Evolutionary conservation across 2,329 filamentous ascomycete genomes (phyloP).

Genomic region (Cucurbitaria berberidis): DNA sequence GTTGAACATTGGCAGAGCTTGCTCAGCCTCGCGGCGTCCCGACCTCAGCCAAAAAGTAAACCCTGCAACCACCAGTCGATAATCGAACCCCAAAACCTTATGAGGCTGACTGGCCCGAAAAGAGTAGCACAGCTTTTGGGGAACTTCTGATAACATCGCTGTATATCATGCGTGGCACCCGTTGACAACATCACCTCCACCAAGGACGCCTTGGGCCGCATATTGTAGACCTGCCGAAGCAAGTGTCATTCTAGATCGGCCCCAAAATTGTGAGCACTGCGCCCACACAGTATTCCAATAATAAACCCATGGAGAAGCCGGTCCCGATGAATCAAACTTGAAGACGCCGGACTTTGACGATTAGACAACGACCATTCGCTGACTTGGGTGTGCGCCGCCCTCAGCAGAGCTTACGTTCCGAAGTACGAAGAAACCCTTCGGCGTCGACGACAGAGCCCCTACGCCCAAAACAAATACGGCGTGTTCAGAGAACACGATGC

Average conservation of each 20-base stretch:
- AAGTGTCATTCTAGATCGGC: slow-evolving; percentile 1
- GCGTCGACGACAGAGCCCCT: neutral
- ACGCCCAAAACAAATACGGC: too few species aligned
- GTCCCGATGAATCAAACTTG: neutral
- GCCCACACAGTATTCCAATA: neutral
- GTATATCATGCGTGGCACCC: slow-evolving; percentile 19
- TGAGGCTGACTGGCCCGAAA: slow-evolving; percentile 42
- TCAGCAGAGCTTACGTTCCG: too few species aligned
- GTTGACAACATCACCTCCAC: slow-evolving; percentile 7
- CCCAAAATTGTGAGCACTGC: neutral
- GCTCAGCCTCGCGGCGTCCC: slow-evolving; percentile 31
- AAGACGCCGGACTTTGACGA: too few species aligned
- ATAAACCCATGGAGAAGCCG: neutral
- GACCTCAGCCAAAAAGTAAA: slow-evolving; percentile 13
- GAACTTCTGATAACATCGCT: slow-evolving; percentile 21
- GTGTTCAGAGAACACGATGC: neutral
- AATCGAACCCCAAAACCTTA: slow-evolving; percentile 18
- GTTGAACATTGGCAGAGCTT: slow-evolving; percentile 11
- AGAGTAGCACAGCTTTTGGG: slow-evolving; percentile 17
- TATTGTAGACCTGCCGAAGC: slow-evolving; percentile 10
- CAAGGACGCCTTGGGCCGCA: slow-evolving; percentile 17
- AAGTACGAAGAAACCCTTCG: neutral
- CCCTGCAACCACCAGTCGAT: slow-evolving; percentile 41
- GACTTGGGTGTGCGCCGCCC: too few species aligned
- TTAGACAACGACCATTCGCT: too few species aligned